phyloP scores from a whole-genome alignment of 192 early-diverging fungal species.

The Mortierella antarctica region DNA sequence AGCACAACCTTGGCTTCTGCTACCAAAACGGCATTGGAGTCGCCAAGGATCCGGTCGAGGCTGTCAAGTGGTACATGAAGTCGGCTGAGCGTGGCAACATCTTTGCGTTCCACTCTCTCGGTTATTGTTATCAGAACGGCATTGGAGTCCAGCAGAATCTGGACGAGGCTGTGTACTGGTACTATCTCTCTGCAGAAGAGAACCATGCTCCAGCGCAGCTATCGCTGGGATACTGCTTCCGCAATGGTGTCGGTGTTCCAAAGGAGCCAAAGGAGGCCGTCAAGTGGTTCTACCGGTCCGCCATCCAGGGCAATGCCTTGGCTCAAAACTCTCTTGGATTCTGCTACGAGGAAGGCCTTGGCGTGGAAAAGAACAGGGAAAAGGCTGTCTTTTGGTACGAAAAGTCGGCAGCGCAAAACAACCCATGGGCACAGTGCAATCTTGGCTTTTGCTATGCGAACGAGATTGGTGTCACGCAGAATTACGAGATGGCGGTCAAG shows the following conservation, averaged over 20 bases:
- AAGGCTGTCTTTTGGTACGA: constrained; percentile 75
- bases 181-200: constrained; percentile 64
- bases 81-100: constrained; percentile 63
- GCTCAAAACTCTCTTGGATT: constrained; percentile 87
- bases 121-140: constrained; percentile 71
- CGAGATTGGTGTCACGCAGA: constrained; percentile 75
- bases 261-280: constrained; percentile 69
- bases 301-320: constrained; percentile 76
- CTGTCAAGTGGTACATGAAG: constrained; percentile 63
- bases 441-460: constrained; percentile 82
- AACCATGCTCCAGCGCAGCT: constrained; percentile 67
- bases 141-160: constrained; percentile 62
- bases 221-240: constrained; percentile 69
- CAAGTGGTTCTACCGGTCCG: constrained; percentile 72
- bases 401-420: constrained; percentile 74
- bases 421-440: constrained; percentile 88
- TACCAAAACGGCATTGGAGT: constrained; percentile 90
- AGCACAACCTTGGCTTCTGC: constrained; percentile 83
- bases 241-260: constrained; percentile 66
- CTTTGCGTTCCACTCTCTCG: constrained; percentile 68
- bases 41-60: constrained; percentile 58
- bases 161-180: constrained; percentile 67
- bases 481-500: constrained; percentile 60
- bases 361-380: constrained; percentile 63
- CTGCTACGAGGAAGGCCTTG: constrained; percentile 85